phyloP scores from a whole-genome alignment of 331 rosid species.

The Saraca asoca region DNA sequence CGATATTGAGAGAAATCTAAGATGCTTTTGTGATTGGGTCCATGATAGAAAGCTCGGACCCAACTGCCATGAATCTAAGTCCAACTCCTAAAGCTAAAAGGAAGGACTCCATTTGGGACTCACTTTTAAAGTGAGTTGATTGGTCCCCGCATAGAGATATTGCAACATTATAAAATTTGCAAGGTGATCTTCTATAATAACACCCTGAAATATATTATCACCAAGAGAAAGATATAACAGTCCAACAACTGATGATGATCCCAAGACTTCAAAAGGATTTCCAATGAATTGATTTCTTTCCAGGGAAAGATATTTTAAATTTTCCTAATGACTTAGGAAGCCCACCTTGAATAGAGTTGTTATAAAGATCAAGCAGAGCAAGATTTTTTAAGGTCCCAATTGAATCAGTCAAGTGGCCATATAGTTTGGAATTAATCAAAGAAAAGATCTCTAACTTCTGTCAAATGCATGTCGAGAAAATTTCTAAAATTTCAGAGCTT shows the following conservation, averaged over 20 bases:
- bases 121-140: constrained; percentile 19
- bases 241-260: too few relatives aligned
- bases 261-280: too few relatives aligned
- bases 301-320: not conserved
- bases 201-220: constrained; percentile 20
- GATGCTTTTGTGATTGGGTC: constrained; percentile 19
- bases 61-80: not conserved
- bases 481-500: not conserved
- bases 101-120: constrained; percentile 33
- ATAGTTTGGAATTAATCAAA: not conserved
- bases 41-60: constrained; percentile 39
- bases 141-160: not conserved
- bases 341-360: not conserved
- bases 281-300: too few relatives aligned
- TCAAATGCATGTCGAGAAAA: not conserved
- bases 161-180: constrained; percentile 12
- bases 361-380: rapidly evolving
- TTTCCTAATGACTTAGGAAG: constrained; percentile 4
- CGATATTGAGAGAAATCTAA: rapidly evolving
- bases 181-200: constrained; percentile 32
- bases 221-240: rapidly evolving
- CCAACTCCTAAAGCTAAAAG: not conserved
- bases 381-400: too few relatives aligned
- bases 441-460: not conserved
- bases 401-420: too few relatives aligned